Base-by-base conservation (phyloP, 2,329 filamentous ascomycete genomes). In the Cercospora brassicicola region DNA sequence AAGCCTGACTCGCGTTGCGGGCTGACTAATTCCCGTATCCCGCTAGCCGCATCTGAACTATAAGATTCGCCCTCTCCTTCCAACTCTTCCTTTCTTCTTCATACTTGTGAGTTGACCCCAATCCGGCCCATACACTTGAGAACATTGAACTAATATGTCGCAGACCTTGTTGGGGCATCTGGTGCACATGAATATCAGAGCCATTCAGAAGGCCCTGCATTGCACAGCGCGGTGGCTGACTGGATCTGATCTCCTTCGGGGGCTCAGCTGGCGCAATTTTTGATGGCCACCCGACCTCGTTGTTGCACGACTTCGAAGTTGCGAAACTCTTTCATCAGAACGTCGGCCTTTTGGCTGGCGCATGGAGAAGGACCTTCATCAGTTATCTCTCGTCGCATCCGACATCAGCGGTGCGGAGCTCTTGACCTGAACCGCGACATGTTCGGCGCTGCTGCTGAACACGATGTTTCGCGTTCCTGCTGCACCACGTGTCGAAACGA, bases 191-290 rank as follows among this genome's bases (percentile, higher is more conserved):
- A 59, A 59, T 31, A 59, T 30, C 55, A 59, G 55, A 59, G 55
- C 55, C 55, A 59, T 59, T 30, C 7, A 53, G 36, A 62, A 62
- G 28, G 39, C 42, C 55, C 64, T 65, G 57, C 64, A 65, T 65
- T 65, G 64, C 64, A 65, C 64, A 61, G 64, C 64, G 64, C 57
- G 64, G 64, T 7, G 55, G 42, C 36, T 18, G 26, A 60, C 56
- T 61, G 64, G 20, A 60, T 55, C 57, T 48, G 30, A 48, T 65
- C 64, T 65, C 64, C 64, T 65, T 65, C 64, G 64, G 64, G 64
- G 64, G 64, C 64, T 48, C 28, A 48, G 57, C 59, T 45, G 59
- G 59, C 20, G 59, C 39, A 62, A 62, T 51, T 62, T 62, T 62
- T 62, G 59, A 62, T 62, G 59, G 59, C 59, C 33, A 45, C n/a